These are phyloP conservation scores for Penicillium sp. DNA, from an alignment of 2,329 filamentous ascomycete genomes.

Conservation along the genomic window DNA sequence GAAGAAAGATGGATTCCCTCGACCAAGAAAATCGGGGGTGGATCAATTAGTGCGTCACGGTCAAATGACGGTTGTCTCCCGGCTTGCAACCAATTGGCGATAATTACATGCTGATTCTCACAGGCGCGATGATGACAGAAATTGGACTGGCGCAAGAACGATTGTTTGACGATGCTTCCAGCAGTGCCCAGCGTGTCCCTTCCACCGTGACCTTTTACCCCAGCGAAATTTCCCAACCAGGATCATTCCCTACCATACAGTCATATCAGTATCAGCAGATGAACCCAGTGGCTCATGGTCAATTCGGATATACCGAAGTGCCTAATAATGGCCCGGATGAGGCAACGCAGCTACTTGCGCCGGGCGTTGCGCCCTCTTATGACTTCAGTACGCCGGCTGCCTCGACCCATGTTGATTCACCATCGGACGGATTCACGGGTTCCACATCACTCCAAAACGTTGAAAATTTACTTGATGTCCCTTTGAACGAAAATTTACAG, in stretches of 20 bases:
- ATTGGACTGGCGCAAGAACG: constrained; percentile 35
- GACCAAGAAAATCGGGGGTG: constrained; percentile 22
- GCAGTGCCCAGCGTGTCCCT: constrained; percentile 11
- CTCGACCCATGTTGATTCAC: constrained; percentile 2
- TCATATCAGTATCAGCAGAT: constrained; percentile 5
- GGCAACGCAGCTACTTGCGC: constrained; percentile 10
- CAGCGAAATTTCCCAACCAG: constrained; percentile 16
- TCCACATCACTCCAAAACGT: not conserved
- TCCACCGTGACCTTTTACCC: constrained; percentile 14
- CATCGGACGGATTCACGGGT: not conserved
- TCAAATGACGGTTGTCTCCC: not conserved
- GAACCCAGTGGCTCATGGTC: not conserved
- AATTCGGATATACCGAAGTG: not conserved
- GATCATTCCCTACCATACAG: constrained; percentile 14
- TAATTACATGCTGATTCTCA: not conserved
- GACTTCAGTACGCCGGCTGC: constrained; percentile 12
- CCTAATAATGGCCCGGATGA: not conserved
- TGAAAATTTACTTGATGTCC: not conserved
- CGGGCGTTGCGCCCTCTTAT: not conserved
- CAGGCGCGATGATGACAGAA: constrained; percentile 36
- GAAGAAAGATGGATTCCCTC: constrained; percentile 38
- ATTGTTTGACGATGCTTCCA: constrained; percentile 29
- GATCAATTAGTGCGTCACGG: constrained; percentile 31
- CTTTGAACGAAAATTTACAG: constrained; percentile 13
- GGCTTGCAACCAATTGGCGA: not conserved